Conservation (phyloP, 164 flowering plant species). For the Dillenia suffruticosa region DNA sequence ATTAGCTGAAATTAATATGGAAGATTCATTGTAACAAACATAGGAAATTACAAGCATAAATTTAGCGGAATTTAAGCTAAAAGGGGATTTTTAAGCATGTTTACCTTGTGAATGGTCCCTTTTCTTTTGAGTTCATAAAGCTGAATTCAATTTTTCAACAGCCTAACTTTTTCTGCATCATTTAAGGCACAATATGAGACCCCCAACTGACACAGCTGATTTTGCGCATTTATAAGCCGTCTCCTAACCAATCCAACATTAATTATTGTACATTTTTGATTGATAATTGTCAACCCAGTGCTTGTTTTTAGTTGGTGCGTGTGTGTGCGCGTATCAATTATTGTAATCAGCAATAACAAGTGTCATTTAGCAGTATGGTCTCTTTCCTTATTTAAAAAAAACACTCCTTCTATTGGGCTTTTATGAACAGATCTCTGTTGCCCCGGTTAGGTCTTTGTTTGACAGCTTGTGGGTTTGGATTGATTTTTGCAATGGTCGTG, state of each 20-base stretch:
- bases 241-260: no score
- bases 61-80: constrained; percentile 1
- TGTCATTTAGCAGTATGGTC: no score
- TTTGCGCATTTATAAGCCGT: background rate
- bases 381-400: background rate
- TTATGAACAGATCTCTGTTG: background rate
- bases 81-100: background rate
- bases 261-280: background rate
- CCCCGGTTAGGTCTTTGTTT: background rate
- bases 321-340: no score
- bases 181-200: background rate
- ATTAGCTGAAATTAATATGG: no score
- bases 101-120: background rate
- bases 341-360: no score
- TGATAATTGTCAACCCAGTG: background rate
- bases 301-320: constrained; percentile 13
- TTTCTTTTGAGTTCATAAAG: constrained; percentile 1
- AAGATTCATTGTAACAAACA: no score
- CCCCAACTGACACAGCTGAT: constrained; percentile 1
- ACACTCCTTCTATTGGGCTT: background rate
- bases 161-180: no score
- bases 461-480: background rate
- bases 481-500: constrained; percentile 26
- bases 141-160: background rate
- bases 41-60: no score